Percentiles rank a stretch among this genome's conserved stretches.
These are phyloP conservation scores for Backusella sp. DNA, from an alignment of 192 early-diverging fungal species.

Conservation along the genomic window DNA sequence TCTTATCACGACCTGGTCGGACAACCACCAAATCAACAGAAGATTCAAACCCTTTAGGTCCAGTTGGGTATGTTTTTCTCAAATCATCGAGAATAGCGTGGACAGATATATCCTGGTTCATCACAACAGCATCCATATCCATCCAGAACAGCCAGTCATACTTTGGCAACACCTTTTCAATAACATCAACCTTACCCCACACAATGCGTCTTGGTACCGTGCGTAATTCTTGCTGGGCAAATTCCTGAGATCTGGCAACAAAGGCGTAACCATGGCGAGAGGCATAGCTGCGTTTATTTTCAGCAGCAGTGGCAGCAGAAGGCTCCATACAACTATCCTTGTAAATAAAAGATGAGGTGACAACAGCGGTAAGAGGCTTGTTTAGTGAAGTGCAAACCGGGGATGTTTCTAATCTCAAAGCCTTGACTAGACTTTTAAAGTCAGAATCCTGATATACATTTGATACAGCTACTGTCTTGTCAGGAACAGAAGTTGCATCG, in stretches of 20 bases:
- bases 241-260: constrained; percentile 50
- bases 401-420: not conserved
- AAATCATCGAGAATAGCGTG: constrained; percentile 39
- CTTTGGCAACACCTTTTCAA: constrained; percentile 53
- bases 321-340: constrained; percentile 48
- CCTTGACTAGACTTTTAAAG: constrained; percentile 26
- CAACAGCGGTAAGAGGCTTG: constrained; percentile 32
- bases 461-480: constrained; percentile 31
- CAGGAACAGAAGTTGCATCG: constrained; percentile 34
- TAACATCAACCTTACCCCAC: constrained; percentile 55
- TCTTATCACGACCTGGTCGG: constrained; percentile 36
- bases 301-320: constrained; percentile 37
- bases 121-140: constrained; percentile 56
- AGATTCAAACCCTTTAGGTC: constrained; percentile 13
- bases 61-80: constrained; percentile 4
- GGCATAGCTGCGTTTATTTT: constrained; percentile 55
- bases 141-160: constrained; percentile 61
- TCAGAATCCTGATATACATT: constrained; percentile 50
- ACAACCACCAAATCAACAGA: constrained; percentile 50
- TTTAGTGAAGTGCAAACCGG: not conserved
- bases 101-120: constrained; percentile 39
- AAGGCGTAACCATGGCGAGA: constrained; percentile 50
- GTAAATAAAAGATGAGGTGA: constrained; percentile 51
- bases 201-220: constrained; percentile 40
- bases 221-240: constrained; percentile 47